Percentiles rank a stretch among this genome's conserved stretches.
phyloP scores from a whole-genome alignment of 2,329 filamentous ascomycete genomes.

The Aspergillus bombycis region DNA sequence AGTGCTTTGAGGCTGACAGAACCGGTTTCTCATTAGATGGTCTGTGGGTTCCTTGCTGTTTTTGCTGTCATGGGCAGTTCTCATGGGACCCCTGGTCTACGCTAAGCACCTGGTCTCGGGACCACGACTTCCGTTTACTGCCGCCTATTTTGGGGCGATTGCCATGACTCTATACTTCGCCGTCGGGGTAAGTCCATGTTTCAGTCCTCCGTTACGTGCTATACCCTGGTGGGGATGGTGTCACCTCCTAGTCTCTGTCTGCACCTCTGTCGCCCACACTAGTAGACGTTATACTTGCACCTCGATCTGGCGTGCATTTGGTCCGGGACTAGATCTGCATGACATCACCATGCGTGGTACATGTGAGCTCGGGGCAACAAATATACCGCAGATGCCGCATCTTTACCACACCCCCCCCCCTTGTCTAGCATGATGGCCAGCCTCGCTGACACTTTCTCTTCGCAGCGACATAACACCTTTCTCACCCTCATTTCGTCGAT shows the following conservation, averaged over 20 bases:
- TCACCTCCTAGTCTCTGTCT: constrained; percentile 8
- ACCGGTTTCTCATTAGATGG: constrained; percentile 67
- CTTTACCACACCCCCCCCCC: background rate
- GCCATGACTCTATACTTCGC: constrained; percentile 88
- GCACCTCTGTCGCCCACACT: constrained; percentile 20
- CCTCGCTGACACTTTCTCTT: constrained; percentile 26
- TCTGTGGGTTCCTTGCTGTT: constrained; percentile 89
- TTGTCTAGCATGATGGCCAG: background rate
- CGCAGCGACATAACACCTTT: constrained; percentile 77
- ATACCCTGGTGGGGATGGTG: background rate
- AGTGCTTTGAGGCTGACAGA: constrained; percentile 25
- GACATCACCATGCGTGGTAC: constrained; percentile 1
- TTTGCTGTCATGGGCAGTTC: constrained; percentile 85
- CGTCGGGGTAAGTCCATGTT: constrained; percentile 72
- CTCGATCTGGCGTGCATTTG: constrained; percentile 6
- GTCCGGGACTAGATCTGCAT: background rate
- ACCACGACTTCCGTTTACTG: constrained; percentile 86
- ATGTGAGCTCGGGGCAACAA: constrained; percentile 1
- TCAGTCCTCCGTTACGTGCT: constrained; percentile 17
- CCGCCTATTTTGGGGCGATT: constrained; percentile 93
- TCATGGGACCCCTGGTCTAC: constrained; percentile 90
- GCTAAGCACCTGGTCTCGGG: constrained; percentile 81
- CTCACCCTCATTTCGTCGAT: constrained; percentile 84
- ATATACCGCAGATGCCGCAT: constrained; percentile 4
- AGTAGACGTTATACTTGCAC: background rate